Evolutionary conservation across 768 basidiomycete species (phyloP).

Genomic region (Chlorophyllum brunneum): DNA sequence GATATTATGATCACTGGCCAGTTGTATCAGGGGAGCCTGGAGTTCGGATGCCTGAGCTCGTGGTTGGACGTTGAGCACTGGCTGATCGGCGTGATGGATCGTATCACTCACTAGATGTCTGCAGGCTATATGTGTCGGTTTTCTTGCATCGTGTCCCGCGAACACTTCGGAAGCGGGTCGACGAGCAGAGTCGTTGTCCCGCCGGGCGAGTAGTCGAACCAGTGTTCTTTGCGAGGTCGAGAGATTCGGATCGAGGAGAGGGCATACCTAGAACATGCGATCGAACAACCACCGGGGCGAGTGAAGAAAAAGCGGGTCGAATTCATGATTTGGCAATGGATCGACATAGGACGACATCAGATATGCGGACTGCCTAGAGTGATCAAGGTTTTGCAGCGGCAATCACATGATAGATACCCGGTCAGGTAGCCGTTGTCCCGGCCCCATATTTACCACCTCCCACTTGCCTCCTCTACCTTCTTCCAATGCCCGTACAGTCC

Average conservation of each 20-base stretch:
- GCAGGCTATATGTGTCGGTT: conserved; percentile 67
- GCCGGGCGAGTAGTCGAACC: conserved; percentile 72
- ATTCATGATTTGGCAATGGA: conserved; percentile 32
- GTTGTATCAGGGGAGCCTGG: conserved; percentile 67
- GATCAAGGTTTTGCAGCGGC: background rate
- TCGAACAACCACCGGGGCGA: background rate
- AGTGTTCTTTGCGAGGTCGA: conserved; percentile 6
- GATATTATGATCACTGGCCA: conserved; percentile 53
- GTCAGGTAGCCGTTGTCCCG: conserved; percentile 20
- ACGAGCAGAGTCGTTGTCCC: conserved; percentile 40
- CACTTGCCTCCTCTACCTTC: conserved; percentile 12
- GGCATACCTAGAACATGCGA: conserved; percentile 35
- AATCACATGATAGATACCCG: conserved; percentile 19
- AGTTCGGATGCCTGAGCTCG: conserved; percentile 70
- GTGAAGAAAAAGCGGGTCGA: conserved; percentile 50
- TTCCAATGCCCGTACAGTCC: conserved; percentile 45
- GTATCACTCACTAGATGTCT: conserved; percentile 72
- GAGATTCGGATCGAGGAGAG: conserved; percentile 40
- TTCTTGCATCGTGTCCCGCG: conserved; percentile 4
- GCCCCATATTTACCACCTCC: conserved; percentile 17
- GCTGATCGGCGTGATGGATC: background rate
- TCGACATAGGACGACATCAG: conserved; percentile 52
- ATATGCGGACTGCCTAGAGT: conserved; percentile 71
- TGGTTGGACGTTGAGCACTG: background rate
- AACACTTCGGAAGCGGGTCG: conserved; percentile 38